Conservation (phyloP, 257 asterid genomes). For the Solanum paucissectum region DNA sequence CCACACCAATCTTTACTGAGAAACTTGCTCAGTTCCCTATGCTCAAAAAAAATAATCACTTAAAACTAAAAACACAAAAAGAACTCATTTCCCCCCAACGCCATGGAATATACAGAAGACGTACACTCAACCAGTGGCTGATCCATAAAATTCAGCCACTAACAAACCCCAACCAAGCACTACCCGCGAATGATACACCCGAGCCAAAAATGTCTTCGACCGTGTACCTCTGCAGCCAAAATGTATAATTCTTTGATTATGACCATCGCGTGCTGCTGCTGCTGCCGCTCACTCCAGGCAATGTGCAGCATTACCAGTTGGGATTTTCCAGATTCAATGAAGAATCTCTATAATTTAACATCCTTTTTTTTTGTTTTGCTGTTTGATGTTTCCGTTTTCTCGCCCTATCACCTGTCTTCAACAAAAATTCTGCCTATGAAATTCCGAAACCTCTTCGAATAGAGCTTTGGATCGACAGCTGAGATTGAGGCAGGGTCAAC, state of each 20-base stretch:
- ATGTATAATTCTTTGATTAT: neutral
- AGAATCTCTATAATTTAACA: constrained; percentile 14
- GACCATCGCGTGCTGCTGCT: neutral
- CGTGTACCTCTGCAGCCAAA: neutral
- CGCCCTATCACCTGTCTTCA: constrained; percentile 49
- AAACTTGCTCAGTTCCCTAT: constrained; percentile 40
- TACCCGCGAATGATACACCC: neutral
- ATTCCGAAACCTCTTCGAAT: constrained; percentile 79
- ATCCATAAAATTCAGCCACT: constrained; percentile 59
- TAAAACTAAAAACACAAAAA: constrained; percentile 3
- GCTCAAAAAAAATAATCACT: constrained; percentile 21
- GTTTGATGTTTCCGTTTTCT: neutral
- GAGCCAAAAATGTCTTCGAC: neutral
- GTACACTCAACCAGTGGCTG: constrained; percentile 36
- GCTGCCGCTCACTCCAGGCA: neutral
- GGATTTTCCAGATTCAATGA: constrained; percentile 14
- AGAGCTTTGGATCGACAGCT: constrained; percentile 88
- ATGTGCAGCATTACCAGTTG: neutral
- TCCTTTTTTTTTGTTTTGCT: neutral
- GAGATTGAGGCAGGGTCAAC: constrained; percentile 81
- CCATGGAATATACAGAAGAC: constrained; percentile 38
- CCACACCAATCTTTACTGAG: constrained; percentile 11
- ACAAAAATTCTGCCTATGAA: constrained; percentile 67
- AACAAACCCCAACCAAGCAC: constrained; percentile 5
- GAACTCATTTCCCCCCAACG: constrained; percentile 13